Evolutionary conservation across 1,139 yeast species (phyloP).

Genomic region (Taphrina pruni): DNA sequence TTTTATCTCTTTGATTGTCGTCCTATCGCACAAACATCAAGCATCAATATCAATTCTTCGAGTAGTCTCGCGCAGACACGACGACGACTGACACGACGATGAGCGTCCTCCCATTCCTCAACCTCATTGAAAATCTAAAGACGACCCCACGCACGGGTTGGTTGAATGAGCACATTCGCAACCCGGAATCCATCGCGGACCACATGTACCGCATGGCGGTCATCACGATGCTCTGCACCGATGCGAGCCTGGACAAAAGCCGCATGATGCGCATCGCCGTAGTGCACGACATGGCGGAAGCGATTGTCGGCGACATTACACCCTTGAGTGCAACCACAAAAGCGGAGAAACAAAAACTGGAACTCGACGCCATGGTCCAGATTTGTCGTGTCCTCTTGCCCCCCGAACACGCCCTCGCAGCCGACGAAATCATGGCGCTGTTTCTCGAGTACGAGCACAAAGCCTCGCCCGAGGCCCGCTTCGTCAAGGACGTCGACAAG

Average conservation of each 20-base stretch:
- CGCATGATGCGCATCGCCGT: constrained; percentile 84
- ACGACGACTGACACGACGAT: not conserved
- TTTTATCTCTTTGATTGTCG: too few relatives aligned
- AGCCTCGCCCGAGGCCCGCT: constrained; percentile 78
- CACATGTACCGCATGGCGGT: constrained; percentile 98
- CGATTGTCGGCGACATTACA: constrained; percentile 57
- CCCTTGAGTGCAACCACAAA: constrained; percentile 9
- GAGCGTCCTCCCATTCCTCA: constrained; percentile 61
- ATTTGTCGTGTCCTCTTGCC: constrained; percentile 62
- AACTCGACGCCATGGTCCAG: constrained; percentile 72
- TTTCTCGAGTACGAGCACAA: constrained; percentile 94
- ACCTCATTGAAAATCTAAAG: constrained; percentile 75
- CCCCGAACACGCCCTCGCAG: constrained; percentile 68
- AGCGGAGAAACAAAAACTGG: constrained; percentile 79
- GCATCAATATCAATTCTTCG: too few relatives aligned
- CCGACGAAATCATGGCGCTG: constrained; percentile 68
- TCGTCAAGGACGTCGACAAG: constrained; percentile 93
- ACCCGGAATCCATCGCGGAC: constrained; percentile 58
- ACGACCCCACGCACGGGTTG: constrained; percentile 91
- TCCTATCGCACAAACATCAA: too few relatives aligned
- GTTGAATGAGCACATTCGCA: constrained; percentile 74
- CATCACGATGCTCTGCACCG: constrained; percentile 65
- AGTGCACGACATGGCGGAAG: constrained; percentile 93
- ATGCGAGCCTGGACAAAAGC: constrained; percentile 58
- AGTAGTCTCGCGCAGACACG: not conserved